Percentiles rank a stretch among this genome's conserved stretches.
Evolutionary conservation across 805 yeast genomes (phyloP).

Genomic region (Metschnikowia amazonensis): DNA sequence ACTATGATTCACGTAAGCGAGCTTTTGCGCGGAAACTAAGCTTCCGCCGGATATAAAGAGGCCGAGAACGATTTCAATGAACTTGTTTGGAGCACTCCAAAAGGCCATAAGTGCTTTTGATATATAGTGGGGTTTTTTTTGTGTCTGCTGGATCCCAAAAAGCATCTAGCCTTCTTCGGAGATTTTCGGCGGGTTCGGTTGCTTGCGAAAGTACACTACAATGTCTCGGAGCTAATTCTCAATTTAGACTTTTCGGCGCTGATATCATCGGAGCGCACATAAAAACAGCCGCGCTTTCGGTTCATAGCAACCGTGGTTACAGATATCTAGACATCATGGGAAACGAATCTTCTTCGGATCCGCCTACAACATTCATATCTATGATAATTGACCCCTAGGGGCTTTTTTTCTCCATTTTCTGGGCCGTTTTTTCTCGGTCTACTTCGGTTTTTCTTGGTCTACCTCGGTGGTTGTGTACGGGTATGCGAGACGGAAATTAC

Average conservation of each 20-base stretch:
- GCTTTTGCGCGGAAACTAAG: neutral
- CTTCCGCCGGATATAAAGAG: neutral
- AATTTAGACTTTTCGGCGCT: neutral
- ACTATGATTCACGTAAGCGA: neutral
- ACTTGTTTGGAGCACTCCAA: too few relatives aligned
- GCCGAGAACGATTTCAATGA: too few relatives aligned
- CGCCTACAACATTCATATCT: too few relatives aligned
- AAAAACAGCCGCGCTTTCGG: slow-evolving; percentile 4
- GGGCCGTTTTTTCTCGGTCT: neutral
- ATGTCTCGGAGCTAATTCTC: slow-evolving; percentile 3
- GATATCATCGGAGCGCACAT: slow-evolving; percentile 2
- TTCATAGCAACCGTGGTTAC: neutral
- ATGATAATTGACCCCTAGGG: too few relatives aligned
- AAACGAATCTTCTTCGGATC: neutral
- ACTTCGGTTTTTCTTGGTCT: neutral
- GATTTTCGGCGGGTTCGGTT: neutral
- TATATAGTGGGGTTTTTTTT: too few relatives aligned
- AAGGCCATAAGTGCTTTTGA: too few relatives aligned
- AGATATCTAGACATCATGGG: neutral
- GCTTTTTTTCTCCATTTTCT: too few relatives aligned
- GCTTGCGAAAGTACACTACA: neutral
- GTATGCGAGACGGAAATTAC: slow-evolving; percentile 2
- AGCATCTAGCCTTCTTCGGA: neutral
- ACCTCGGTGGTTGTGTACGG: neutral
- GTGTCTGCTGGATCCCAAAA: too few relatives aligned